Base-by-base conservation (phyloP, 2,329 filamentous ascomycete species). In the Pseudogymnoascus sp. region DNA sequence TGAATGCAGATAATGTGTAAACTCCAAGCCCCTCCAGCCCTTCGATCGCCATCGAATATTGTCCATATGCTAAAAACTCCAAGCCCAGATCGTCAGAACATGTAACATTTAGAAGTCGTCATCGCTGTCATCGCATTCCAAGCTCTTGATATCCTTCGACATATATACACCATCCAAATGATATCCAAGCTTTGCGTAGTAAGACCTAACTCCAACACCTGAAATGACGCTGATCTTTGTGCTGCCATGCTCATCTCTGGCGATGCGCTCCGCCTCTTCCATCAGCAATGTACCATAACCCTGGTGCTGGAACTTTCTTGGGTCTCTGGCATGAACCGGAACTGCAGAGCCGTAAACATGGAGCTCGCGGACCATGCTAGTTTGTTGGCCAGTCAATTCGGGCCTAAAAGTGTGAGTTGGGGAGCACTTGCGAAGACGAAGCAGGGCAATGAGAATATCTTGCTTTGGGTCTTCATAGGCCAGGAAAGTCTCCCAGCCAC, bases 391-490 rank as follows among this genome's bases (percentile, higher is more conserved):
- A 0, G 82, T 86, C 40, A 99, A 83, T 74, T 99, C 95, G 53
- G 89, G 85, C 21, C 96, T 86, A 79, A 93, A 99, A 0, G 95
- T 97, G 76, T 97, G 92, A 71, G 90, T 93, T 69, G 88, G 83
- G 1, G 89, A 93, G 75, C 96, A 99, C 78, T 96, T 96, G 68
- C 95, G 85, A 67, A 99, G 78, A 16, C 95, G 87, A 63, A 99
- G 81, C 37, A 99, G 79, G 1, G 90, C 96, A 64, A 99, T 96
- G 3, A 99, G 80, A 64, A 99, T 99, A 74, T 99, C 95, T 75
- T 99, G 95, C 79, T 97, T 97, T 0, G 95, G 93, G 70, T 99
- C 95, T 74, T 99, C 95, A 72, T 99, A 99, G 1, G 95, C 93
- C 4, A 99, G 80, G 78, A 99, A 99, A 0, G 95, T 99, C 77